Base-by-base conservation (phyloP, 805 yeast genomes). In the Ascoidea tarda region DNA sequence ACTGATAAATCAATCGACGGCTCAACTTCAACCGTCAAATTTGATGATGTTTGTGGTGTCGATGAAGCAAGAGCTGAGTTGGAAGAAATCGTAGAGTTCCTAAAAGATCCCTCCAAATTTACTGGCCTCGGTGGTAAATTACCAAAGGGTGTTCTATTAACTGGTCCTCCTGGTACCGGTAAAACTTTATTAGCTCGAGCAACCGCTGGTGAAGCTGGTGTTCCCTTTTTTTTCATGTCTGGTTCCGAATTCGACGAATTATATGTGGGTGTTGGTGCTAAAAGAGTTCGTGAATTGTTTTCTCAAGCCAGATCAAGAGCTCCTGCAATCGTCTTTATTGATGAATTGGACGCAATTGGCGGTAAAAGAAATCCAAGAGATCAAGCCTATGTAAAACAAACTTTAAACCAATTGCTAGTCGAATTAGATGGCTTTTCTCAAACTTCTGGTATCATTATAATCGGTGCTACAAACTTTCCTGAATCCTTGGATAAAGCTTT, bases 131-230 rank as follows among this genome's bases (percentile, higher is more conserved):
- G 99, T 59, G 99, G 99, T 51, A 90, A 90, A 67, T 75, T 93
- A 61, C 98, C 99, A 54, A 93, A 91, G 66, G 99, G 99, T 74
- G 96, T 93, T 5, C 72, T 93, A 54, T 74, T 91, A 58, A 93
- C 98, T 10, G 99, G 99, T 49, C 99, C 99, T 46, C 99, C 99
- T 47, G 99, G 99, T 69, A 91, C 99, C 5, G 99, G 99, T 78
- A 91, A 93, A 67, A 93, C 99, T 1, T 73, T 91, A 59, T 77
- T 93, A 58, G 98, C 98, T 0, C 81, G 98, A 61, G 98, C 99
- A 33, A 95, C 96, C 33, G 99, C 99, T 6, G 98, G 98, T 58
- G 98, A 91, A 69, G 98, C 99, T 5, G 98, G 96, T 53, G 98
- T 93, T 31, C 99, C 98, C 47, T 93, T 93, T 65, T 91, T 90